Conservation (phyloP, 1,284 basidiomycete species). For the Sporisorium exsertum region DNA sequence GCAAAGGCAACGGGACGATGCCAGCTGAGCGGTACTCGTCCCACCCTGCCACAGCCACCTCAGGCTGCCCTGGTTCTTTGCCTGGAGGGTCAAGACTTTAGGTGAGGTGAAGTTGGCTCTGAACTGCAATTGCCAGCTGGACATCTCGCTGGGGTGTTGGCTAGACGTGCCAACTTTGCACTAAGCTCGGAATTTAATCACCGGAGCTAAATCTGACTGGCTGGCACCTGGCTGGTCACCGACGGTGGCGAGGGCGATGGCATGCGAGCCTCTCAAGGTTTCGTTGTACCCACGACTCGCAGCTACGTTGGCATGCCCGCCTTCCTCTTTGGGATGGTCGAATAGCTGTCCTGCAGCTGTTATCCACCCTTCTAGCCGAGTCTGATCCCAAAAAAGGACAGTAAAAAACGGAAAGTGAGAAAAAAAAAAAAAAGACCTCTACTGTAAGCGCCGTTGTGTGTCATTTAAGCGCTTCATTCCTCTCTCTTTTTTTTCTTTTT, state of each 20-base stretch:
- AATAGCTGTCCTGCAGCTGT: background rate
- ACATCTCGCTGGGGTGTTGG: too few relatives aligned
- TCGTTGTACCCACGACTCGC: slow-evolving; percentile 3
- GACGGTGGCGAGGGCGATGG: too few relatives aligned
- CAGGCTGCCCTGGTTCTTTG: too few relatives aligned
- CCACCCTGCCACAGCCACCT: too few relatives aligned
- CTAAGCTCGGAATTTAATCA: too few relatives aligned
- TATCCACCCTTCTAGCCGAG: background rate
- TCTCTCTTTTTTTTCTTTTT: background rate
- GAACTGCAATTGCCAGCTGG: too few relatives aligned
- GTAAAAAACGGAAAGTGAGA: background rate
- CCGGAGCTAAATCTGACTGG: too few relatives aligned
- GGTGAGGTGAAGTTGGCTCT: too few relatives aligned
- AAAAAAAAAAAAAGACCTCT: background rate
- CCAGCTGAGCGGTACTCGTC: too few relatives aligned
- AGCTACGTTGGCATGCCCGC: slow-evolving; percentile 7
- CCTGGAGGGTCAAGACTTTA: too few relatives aligned
- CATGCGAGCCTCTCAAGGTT: background rate
- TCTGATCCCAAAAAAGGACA: background rate
- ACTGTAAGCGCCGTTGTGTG: background rate
- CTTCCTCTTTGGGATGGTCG: slow-evolving; percentile 16
- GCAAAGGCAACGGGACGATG: background rate
- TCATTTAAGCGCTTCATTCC: background rate
- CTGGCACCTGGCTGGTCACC: too few relatives aligned
- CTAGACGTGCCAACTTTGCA: too few relatives aligned